Percentiles rank a stretch among this genome's conserved stretches.
These are phyloP conservation scores for Misopates orontium DNA, from an alignment of 257 asterid genomes.

Conservation along the genomic window DNA sequence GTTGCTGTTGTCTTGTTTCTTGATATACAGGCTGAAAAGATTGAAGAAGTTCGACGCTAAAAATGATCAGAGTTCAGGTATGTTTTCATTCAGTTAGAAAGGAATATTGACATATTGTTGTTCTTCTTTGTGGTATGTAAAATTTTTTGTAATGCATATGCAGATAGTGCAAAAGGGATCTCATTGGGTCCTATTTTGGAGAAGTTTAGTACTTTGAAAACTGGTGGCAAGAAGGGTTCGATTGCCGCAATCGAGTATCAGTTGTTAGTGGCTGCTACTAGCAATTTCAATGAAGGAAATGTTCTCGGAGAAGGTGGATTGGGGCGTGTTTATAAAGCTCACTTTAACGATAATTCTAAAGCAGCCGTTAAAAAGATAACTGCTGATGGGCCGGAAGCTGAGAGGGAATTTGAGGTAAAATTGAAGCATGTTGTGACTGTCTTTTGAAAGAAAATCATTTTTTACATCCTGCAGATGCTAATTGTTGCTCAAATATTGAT, in stretches of 20 bases:
- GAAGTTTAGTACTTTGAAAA: slow-evolving; percentile 50
- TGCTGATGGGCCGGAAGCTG: slow-evolving; percentile 61
- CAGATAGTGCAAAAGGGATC: slow-evolving; percentile 46
- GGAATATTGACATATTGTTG: slow-evolving; percentile 9
- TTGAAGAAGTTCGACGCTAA: slow-evolving; percentile 36
- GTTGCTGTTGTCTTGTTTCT: slow-evolving; percentile 44
- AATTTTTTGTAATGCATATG: slow-evolving; percentile 21
- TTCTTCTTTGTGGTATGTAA: background rate
- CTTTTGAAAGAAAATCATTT: background rate
- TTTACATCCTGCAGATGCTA: background rate
- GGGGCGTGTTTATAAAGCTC: slow-evolving; percentile 79
- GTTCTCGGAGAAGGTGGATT: slow-evolving; percentile 77
- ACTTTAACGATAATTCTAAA: slow-evolving; percentile 46
- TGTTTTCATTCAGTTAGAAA: background rate
- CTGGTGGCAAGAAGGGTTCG: slow-evolving; percentile 60
- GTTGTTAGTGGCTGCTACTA: slow-evolving; percentile 67
- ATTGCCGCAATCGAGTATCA: slow-evolving; percentile 65
- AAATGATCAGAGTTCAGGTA: slow-evolving; percentile 47
- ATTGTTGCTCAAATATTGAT: slow-evolving; percentile 22
- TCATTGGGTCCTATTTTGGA: slow-evolving; percentile 61
- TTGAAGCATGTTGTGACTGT: background rate
- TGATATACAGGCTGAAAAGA: slow-evolving; percentile 47
- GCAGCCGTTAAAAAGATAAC: slow-evolving; percentile 76
- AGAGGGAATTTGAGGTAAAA: slow-evolving; percentile 73
- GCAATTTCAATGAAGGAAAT: slow-evolving; percentile 64